A percentile compares a stretch with the other conserved stretches of the same genome.
phyloP scores from a whole-genome alignment of 495 filamentous ascomycete species.

The Neurospora intermedia region DNA sequence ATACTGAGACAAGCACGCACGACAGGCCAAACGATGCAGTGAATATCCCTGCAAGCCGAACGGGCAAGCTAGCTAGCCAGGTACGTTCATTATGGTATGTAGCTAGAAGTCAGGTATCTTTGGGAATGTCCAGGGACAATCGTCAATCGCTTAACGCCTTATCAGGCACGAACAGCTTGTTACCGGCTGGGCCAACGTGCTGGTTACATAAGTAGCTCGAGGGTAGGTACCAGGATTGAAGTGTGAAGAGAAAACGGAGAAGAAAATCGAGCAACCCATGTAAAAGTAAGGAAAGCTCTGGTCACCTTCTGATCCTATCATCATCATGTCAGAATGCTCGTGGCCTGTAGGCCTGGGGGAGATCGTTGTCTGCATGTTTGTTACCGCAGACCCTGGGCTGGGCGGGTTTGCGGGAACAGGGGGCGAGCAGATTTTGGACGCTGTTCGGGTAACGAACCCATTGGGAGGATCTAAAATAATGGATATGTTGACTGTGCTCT shows the following conservation, averaged over 20 bases:
- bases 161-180: background rate
- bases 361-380: background rate
- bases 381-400: background rate
- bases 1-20: background rate
- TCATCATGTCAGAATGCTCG: background rate
- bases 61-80: background rate
- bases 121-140: background rate
- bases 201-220: background rate
- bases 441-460: background rate
- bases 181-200: background rate
- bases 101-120: too few relatives aligned
- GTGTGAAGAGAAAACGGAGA: background rate
- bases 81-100: too few relatives aligned
- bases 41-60: background rate
- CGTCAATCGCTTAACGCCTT: background rate
- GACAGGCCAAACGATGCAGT: background rate
- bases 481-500: background rate
- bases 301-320: background rate
- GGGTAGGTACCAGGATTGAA: background rate
- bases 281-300: background rate
- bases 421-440: background rate
- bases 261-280: background rate
- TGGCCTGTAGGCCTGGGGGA: background rate
- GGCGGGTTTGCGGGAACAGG: background rate
- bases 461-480: background rate